A percentile compares a stretch with the other conserved stretches of the same genome.
phyloP scores from a whole-genome alignment of 31 red algal genomes.

The Asparagopsis taxiformis region DNA sequence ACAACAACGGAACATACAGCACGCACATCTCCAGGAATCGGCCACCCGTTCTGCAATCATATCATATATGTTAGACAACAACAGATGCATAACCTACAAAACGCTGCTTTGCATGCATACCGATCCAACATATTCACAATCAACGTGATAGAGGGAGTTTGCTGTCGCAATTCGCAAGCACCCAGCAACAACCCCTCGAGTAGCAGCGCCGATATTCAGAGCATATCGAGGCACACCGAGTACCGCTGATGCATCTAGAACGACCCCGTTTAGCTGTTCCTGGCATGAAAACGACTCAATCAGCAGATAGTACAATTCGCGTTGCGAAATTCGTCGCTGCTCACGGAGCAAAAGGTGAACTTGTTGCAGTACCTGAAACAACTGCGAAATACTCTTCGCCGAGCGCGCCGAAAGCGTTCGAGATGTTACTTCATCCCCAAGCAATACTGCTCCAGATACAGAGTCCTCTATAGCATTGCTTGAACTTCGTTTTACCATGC shows the following conservation, averaged over 20 bases:
- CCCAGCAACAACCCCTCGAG: slow-evolving; percentile 56
- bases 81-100: not conserved
- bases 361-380: slow-evolving; percentile 23
- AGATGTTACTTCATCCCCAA: slow-evolving; percentile 24
- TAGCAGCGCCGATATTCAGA: slow-evolving; percentile 58
- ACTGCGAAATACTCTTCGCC: slow-evolving; percentile 15
- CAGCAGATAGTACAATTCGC: slow-evolving; percentile 59
- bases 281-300: slow-evolving; percentile 46
- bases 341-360: slow-evolving; percentile 34
- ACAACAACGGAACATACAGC: slow-evolving; percentile 16
- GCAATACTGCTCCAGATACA: slow-evolving; percentile 27
- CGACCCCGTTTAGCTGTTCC: slow-evolving; percentile 40
- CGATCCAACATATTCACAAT: slow-evolving; percentile 52
- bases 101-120: too few relatives aligned
- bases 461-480: slow-evolving; percentile 22
- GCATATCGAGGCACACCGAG: slow-evolving; percentile 54
- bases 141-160: slow-evolving; percentile 18
- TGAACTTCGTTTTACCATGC: slow-evolving; percentile 22
- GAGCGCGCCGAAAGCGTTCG: slow-evolving; percentile 19
- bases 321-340: slow-evolving; percentile 38
- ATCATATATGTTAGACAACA: not conserved
- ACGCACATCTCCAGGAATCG: slow-evolving; percentile 61
- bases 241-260: slow-evolving; percentile 54
- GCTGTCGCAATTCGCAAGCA: slow-evolving; percentile 23
- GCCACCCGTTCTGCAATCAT: slow-evolving; percentile 46